Evolutionary conservation across 1,284 basidiomycete genomes (phyloP).

Genomic region (Fomitopsis betulina): DNA sequence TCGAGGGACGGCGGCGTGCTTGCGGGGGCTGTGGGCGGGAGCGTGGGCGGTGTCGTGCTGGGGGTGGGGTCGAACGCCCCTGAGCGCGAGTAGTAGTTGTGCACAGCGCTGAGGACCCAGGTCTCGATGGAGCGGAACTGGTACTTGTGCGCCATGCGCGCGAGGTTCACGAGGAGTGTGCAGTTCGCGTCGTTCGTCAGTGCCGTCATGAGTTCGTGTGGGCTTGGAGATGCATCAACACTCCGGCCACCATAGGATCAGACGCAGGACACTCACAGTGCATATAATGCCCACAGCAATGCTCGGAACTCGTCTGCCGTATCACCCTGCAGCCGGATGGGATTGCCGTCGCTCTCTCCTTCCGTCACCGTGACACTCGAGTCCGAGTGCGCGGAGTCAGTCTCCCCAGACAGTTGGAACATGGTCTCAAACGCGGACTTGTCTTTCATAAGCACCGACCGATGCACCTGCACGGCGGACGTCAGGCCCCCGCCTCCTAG

Average conservation of each 20-base stretch:
- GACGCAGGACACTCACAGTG: slow-evolving; percentile 23
- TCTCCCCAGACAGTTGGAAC: slow-evolving; percentile 31
- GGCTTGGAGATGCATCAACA: slow-evolving; percentile 24
- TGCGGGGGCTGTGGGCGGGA: slow-evolving; percentile 13
- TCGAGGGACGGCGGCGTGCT: slow-evolving; percentile 26
- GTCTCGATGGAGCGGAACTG: slow-evolving; percentile 46
- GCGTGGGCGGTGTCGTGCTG: slow-evolving; percentile 13
- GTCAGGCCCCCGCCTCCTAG: neutral
- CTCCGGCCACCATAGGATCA: neutral
- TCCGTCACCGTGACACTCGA: slow-evolving; percentile 28
- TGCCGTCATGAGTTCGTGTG: slow-evolving; percentile 42
- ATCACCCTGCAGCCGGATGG: slow-evolving; percentile 33
- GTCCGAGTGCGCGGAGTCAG: slow-evolving; percentile 28
- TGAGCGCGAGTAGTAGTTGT: slow-evolving; percentile 33
- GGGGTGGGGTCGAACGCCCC: slow-evolving; percentile 25
- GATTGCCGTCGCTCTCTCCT: slow-evolving; percentile 32
- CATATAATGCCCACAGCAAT: slow-evolving; percentile 32
- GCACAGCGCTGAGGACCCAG: slow-evolving; percentile 44
- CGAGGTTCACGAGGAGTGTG: slow-evolving; percentile 40
- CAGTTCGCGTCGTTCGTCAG: slow-evolving; percentile 36
- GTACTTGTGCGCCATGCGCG: slow-evolving; percentile 52
- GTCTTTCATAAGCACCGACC: slow-evolving; percentile 30
- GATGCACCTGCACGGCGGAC: slow-evolving; percentile 22
- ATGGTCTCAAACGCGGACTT: slow-evolving; percentile 33
- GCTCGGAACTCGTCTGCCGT: slow-evolving; percentile 32